These are phyloP conservation scores for Beta vulgaris DNA, from an alignment of 148 eudicot genomes.

Conservation along the genomic window DNA sequence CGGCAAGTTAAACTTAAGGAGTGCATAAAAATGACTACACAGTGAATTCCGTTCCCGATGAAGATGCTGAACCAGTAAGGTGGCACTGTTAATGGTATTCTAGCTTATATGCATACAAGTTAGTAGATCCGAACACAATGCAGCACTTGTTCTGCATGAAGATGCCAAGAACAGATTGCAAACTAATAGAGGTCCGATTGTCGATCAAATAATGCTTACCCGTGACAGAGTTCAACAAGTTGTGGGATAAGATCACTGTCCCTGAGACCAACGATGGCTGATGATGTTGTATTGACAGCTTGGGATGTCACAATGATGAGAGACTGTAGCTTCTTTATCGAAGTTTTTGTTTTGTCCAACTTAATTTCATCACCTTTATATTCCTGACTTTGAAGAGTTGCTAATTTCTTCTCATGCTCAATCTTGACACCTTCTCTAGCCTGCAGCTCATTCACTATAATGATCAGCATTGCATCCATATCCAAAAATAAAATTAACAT, in stretches of 20 bases:
- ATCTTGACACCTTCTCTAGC: conserved; percentile 94
- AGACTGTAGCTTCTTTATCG: conserved; percentile 76
- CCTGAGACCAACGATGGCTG: conserved; percentile 67
- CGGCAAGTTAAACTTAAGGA: neutral
- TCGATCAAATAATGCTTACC: conserved; percentile 46
- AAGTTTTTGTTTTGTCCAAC: conserved; percentile 89
- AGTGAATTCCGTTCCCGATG: neutral
- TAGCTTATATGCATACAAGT: neutral
- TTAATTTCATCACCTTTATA: conserved; percentile 74
- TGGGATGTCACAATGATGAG: conserved; percentile 85
- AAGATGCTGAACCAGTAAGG: neutral
- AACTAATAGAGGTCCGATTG: neutral
- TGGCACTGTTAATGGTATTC: neutral
- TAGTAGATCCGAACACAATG: neutral
- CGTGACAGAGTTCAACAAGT: conserved; percentile 91
- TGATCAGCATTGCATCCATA: conserved; percentile 7
- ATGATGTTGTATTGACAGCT: conserved; percentile 86
- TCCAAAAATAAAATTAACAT: neutral
- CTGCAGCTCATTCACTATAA: conserved; percentile 38
- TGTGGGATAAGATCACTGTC: conserved; percentile 89
- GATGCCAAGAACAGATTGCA: neutral
- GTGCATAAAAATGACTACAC: neutral
- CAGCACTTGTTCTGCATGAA: neutral
- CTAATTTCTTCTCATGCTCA: conserved; percentile 81
- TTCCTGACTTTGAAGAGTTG: conserved; percentile 77